phyloP scores from a whole-genome alignment of 495 filamentous ascomycete species.

The Neurospora terricola region DNA sequence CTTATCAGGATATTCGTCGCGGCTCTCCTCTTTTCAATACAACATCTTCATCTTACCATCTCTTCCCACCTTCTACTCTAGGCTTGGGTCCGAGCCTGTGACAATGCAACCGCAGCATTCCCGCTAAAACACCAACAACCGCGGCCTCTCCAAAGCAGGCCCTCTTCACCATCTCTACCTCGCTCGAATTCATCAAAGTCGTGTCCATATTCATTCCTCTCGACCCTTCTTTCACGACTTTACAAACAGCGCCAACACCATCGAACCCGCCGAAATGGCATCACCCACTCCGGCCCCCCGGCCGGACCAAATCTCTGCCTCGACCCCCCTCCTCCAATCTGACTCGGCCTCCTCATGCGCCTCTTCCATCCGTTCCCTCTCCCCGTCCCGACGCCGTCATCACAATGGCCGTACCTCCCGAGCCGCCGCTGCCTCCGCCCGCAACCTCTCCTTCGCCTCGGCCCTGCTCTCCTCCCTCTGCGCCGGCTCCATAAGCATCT shows the following conservation, averaged over 20 bases:
- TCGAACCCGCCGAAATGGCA: conserved; percentile 5
- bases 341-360: conserved; percentile 23
- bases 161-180: not conserved
- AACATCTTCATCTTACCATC: not conserved
- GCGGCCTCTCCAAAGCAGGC: not conserved
- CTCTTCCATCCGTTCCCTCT: conserved; percentile 26
- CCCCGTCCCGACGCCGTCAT: conserved; percentile 10
- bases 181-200: not conserved
- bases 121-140: not conserved
- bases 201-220: not conserved
- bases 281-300: conserved; percentile 2
- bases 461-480: conserved; percentile 49
- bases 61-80: not conserved
- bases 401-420: conserved; percentile 12
- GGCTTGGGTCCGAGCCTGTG: not conserved
- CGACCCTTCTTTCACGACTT: not conserved
- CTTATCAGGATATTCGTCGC: not conserved
- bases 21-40: not conserved
- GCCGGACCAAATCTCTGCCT: conserved; percentile 5
- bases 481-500: conserved; percentile 76
- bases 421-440: conserved; percentile 17
- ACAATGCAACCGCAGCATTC: conserved; percentile 1
- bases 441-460: conserved; percentile 28
- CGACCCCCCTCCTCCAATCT: conserved; percentile 19
- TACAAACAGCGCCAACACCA: not conserved